Conservation (phyloP, 169 alveolate genomes). For the Cyclospora cayetanensis region DNA sequence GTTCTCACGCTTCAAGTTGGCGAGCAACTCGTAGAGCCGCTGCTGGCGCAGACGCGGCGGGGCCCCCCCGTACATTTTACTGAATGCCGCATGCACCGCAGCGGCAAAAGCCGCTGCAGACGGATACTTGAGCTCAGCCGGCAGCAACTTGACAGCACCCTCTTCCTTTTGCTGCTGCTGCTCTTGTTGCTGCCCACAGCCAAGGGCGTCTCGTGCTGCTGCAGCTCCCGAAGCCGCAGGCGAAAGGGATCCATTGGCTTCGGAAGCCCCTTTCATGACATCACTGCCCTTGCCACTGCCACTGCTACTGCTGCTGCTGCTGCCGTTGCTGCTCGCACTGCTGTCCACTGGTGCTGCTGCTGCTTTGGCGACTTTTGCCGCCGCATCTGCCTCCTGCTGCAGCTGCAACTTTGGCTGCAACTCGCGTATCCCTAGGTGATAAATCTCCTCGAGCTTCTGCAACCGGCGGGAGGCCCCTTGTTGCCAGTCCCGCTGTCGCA, state of each 20-base stretch:
- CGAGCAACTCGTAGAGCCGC: constrained; percentile 77
- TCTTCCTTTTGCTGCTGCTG: not conserved
- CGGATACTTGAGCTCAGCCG: not conserved
- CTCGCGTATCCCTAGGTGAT: constrained; percentile 38
- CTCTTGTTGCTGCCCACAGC: not conserved
- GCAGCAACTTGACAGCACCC: not conserved
- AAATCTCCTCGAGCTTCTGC: constrained; percentile 20
- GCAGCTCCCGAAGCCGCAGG: not conserved
- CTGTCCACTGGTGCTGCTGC: not conserved
- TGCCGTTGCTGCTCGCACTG: not conserved
- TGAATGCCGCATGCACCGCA: constrained; percentile 58
- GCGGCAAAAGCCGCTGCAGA: constrained; percentile 50
- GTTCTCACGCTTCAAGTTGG: constrained; percentile 78
- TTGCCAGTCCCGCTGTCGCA: constrained; percentile 64
- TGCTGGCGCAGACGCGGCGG: constrained; percentile 74
- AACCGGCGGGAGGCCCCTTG: constrained; percentile 19
- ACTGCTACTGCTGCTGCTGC: constrained; percentile 8
- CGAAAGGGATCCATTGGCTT: not conserved
- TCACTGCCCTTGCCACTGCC: not conserved
- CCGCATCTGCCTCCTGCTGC: constrained; percentile 12
- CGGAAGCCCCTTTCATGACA: too few relatives aligned
- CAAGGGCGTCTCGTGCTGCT: not conserved
- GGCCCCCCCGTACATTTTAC: not conserved
- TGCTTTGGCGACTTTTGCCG: constrained; percentile 4
- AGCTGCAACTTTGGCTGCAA: constrained; percentile 9